Evolutionary conservation across 495 filamentous ascomycete genomes (phyloP).

Genomic region (Hypoxylon rickii): DNA sequence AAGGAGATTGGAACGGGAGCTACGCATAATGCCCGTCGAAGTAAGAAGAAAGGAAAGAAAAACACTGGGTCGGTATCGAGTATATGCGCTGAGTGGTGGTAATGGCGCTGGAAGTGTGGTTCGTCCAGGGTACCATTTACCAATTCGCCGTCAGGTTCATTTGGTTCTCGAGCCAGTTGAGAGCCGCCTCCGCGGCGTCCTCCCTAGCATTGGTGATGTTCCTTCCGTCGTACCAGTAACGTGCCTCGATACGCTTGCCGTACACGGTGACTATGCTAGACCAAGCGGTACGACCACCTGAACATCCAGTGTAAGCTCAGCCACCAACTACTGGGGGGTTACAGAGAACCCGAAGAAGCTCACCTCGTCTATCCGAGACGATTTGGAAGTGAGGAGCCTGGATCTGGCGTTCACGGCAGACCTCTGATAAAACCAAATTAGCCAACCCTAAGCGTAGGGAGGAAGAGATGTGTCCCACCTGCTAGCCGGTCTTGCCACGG

Average conservation of each 20-base stretch:
- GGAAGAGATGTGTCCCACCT: slow-evolving; percentile 35
- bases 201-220: slow-evolving; percentile 86
- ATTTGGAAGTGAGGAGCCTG: slow-evolving; percentile 67
- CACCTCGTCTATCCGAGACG: slow-evolving; percentile 80
- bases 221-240: slow-evolving; percentile 91
- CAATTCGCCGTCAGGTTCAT: slow-evolving; percentile 27
- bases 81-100: too few relatives aligned
- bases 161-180: slow-evolving; percentile 53
- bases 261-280: slow-evolving; percentile 70
- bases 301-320: slow-evolving; percentile 4
- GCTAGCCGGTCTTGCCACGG: slow-evolving; percentile 44
- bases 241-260: slow-evolving; percentile 62
- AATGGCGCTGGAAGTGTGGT: slow-evolving; percentile 6
- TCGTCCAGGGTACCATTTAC: slow-evolving; percentile 9
- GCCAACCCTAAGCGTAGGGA: neutral
- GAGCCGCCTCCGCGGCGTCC: slow-evolving; percentile 80
- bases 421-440: slow-evolving; percentile 50
- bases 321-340: neutral
- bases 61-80: slow-evolving; percentile 5
- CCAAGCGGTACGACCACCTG: slow-evolving; percentile 92
- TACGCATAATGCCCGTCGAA: slow-evolving; percentile 18
- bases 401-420: slow-evolving; percentile 61
- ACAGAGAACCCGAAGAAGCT: slow-evolving; percentile 25
- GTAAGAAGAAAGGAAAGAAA: too few relatives aligned
- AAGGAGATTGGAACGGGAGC: slow-evolving; percentile 22